Evolutionary conservation across 495 filamentous ascomycete genomes (phyloP), one percentile per base, ranked within the genome.

Genomic region (Lepraria neglecta): DNA sequence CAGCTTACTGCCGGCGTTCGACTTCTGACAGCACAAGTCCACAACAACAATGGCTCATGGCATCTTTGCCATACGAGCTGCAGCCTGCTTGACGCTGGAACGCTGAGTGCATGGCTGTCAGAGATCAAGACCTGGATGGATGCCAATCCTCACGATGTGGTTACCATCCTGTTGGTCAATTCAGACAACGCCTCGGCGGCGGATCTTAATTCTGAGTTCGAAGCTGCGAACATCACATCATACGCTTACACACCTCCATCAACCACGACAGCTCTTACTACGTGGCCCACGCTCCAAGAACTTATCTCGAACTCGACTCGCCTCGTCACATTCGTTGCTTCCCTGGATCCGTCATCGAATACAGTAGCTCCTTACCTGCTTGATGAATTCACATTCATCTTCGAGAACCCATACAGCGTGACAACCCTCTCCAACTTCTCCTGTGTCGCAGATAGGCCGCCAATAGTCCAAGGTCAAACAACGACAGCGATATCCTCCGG

Each of bases 381-480:
- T 57, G 80, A 88, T 69, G 81, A 92, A 71, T 91, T 89, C 71
- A 78, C 74, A 48, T 87, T 85, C 68, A 74, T 91, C 71, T 91
- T 87, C 81, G 89, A 92, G 71, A 90, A 87, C 28, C 80, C 81
- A 0, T 92, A 87, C 74, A 86, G 90, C 60, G 85, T 86, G 12
- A 77, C 76, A 28, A 76, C 83, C 58, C 66, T 76, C 1, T 78
- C 70, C 2, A 88, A 89, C 70, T 89, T 88, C 60, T 74, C 76
- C 55, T 92, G 89, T 69, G 74, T 69, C 1, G 80, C 88, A 28
- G 78, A 91, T 61, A 81, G 89, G 1, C 89, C 89, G 17, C 56
- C 67, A 4, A 65, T 52, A 27, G 64, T 79, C 35, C 65, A 77
- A 5, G 74, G 68, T 35, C 65, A 75, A 46, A 63, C 74, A 2